A percentile compares a stretch with the other conserved stretches of the same genome.
Conservation (phyloP, 345 rosid genomes). For the Brassica juncea region DNA sequence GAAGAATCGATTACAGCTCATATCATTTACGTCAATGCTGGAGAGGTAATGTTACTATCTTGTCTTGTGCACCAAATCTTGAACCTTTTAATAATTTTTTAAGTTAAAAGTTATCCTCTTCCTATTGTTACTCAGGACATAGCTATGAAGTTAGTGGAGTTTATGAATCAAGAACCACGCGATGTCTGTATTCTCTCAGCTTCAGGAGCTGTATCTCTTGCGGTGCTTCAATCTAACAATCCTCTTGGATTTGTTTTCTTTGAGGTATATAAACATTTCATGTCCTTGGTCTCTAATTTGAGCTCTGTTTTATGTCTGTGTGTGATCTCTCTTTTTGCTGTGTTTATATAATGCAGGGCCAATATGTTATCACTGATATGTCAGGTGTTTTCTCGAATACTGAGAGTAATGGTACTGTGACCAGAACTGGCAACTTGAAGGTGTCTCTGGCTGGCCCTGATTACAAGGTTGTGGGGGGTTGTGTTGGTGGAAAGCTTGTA, state of each 20-base stretch:
- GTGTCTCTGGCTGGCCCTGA: conserved; percentile 81
- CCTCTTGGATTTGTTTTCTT: conserved; percentile 9
- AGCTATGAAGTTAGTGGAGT: not conserved
- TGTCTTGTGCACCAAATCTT: not conserved
- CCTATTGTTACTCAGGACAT: not conserved
- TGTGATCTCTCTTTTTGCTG: too few species aligned
- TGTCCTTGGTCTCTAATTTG: not conserved
- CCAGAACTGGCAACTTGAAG: conserved; percentile 73
- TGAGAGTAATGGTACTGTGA: conserved; percentile 68
- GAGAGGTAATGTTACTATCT: conserved; percentile 63
- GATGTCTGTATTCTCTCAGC: not conserved
- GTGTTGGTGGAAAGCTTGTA: conserved; percentile 75
- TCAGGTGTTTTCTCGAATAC: conserved; percentile 77
- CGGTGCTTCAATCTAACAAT: not conserved
- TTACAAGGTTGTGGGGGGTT: conserved; percentile 83
- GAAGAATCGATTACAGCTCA: conserved; percentile 87
- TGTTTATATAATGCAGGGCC: conserved; percentile 54
- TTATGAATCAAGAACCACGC: not conserved
- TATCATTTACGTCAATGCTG: conserved; percentile 73
- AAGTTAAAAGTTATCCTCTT: not conserved
- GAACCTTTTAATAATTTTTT: conserved; percentile 6
- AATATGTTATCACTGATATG: conserved; percentile 74
- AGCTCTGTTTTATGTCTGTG: not conserved
- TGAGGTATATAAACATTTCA: conserved; percentile 55
- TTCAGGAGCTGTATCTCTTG: not conserved